These are phyloP conservation scores for Neurospora intermedia DNA, from an alignment of 495 filamentous ascomycete species.

Conservation along the genomic window DNA sequence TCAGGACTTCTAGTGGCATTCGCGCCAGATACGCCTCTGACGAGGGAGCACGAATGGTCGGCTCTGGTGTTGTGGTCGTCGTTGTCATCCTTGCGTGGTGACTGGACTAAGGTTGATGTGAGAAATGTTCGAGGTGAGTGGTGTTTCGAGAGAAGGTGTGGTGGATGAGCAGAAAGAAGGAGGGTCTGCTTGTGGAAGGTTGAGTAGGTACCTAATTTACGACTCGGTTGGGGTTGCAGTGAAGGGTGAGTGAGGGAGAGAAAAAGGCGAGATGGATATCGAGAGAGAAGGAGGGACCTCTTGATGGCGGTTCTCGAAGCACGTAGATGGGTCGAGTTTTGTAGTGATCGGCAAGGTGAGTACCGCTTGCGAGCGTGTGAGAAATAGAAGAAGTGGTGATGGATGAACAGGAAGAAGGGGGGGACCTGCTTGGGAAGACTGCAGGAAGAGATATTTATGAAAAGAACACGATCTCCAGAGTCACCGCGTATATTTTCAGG, in stretches of 20 bases:
- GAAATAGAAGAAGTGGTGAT: not conserved
- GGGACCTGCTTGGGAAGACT: not conserved
- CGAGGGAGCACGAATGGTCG: not conserved
- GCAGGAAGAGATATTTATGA: not conserved
- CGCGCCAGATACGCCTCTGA: constrained; percentile 6
- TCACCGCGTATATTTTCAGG: not conserved
- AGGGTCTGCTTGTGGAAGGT: not conserved
- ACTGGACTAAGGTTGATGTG: not conserved
- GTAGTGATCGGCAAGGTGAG: not conserved
- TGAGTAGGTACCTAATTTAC: not conserved
- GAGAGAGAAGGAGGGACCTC: not conserved
- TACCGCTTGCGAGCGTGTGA: not conserved
- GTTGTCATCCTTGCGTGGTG: not conserved
- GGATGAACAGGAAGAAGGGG: not conserved
- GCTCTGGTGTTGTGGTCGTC: not conserved
- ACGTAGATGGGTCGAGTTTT: not conserved
- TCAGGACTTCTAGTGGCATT: constrained; percentile 30
- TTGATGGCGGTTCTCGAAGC: not conserved
- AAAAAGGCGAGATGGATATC: not conserved
- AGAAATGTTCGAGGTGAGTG: not conserved
- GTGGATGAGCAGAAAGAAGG: not conserved
- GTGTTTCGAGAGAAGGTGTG: not conserved
- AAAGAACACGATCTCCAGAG: not conserved
- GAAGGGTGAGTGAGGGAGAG: not conserved
- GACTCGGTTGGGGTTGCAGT: not conserved